These are phyloP conservation scores for Parastagonospora nodorum DNA, from an alignment of 2,329 filamentous ascomycete genomes.

Conservation along the genomic window DNA sequence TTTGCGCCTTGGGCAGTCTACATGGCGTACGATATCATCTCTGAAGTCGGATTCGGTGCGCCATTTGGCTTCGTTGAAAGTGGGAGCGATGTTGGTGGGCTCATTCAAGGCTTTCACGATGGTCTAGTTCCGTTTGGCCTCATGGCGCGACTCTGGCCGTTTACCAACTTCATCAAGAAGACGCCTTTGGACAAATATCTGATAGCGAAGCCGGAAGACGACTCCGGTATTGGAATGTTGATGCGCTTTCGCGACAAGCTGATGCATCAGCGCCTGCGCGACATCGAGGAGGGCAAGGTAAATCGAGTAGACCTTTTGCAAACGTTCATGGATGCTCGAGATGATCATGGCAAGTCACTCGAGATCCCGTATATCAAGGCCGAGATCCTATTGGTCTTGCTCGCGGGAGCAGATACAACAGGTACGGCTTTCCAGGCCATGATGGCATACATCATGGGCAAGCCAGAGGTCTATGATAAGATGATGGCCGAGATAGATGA, in stretches of 20 bases:
- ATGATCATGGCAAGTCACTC: slow-evolving; percentile 50
- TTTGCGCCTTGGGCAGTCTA: slow-evolving; percentile 61
- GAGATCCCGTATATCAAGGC: slow-evolving; percentile 59
- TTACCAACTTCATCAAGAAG: slow-evolving; percentile 61
- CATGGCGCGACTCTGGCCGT: slow-evolving; percentile 58
- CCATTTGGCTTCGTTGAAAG: slow-evolving; percentile 62
- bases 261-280: slow-evolving; percentile 54
- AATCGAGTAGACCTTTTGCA: slow-evolving; percentile 60
- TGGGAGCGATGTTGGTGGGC: slow-evolving; percentile 57
- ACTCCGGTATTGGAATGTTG: slow-evolving; percentile 60
- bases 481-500: slow-evolving; percentile 55
- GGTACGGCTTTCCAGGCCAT: slow-evolving; percentile 58
- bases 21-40: slow-evolving; percentile 62
- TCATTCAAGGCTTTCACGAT: slow-evolving; percentile 62
- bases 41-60: slow-evolving; percentile 61
- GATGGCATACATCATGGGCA: slow-evolving; percentile 50
- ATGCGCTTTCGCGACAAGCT: slow-evolving; percentile 64
- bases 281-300: slow-evolving; percentile 54
- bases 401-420: slow-evolving; percentile 60
- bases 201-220: slow-evolving; percentile 58
- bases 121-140: slow-evolving; percentile 58
- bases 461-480: slow-evolving; percentile 50
- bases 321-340: slow-evolving; percentile 50
- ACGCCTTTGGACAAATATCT: slow-evolving; percentile 59
- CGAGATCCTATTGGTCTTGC: slow-evolving; percentile 58